Conservation (phyloP, 75 land plant species). For the Selaginella tamariscina region DNA sequence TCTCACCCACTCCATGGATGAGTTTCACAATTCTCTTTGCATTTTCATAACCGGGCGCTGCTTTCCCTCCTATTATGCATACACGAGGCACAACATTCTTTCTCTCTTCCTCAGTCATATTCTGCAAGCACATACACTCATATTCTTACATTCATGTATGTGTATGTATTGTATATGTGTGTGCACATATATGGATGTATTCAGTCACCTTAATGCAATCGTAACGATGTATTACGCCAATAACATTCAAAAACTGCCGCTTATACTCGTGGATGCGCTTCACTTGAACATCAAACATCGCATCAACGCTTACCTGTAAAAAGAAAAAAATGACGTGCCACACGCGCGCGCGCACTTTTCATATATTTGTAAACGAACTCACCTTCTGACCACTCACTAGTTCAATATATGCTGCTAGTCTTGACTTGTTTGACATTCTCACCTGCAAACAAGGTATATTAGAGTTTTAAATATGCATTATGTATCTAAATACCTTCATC, state of each 20-base stretch:
- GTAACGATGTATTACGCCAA: conserved; percentile 65
- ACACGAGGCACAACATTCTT: conserved; percentile 70
- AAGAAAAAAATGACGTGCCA: not conserved
- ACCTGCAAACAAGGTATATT: not conserved
- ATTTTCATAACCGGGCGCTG: conserved; percentile 70
- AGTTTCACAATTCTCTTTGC: conserved; percentile 73
- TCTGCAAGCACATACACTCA: conserved; percentile 25
- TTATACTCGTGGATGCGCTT: conserved; percentile 79
- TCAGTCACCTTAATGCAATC: conserved; percentile 55
- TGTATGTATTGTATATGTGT: not conserved
- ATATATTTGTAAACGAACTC: not conserved
- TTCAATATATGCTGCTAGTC: conserved; percentile 60
- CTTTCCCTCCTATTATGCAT: conserved; percentile 68
- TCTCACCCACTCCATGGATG: conserved; percentile 49
- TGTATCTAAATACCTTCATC: conserved; percentile 32
- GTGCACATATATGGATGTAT: not conserved
- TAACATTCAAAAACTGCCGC: conserved; percentile 52
- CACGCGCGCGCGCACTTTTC: not conserved
- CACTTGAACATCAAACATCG: conserved; percentile 74
- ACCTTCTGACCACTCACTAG: conserved; percentile 43
- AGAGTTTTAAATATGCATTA: not conserved
- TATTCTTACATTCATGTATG: no score
- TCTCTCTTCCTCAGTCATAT: conserved; percentile 45
- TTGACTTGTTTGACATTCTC: conserved; percentile 41
- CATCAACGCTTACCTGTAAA: conserved; percentile 61